phyloP scores from a whole-genome alignment of 768 basidiomycete species.

The Leccinum pellstonianum region DNA sequence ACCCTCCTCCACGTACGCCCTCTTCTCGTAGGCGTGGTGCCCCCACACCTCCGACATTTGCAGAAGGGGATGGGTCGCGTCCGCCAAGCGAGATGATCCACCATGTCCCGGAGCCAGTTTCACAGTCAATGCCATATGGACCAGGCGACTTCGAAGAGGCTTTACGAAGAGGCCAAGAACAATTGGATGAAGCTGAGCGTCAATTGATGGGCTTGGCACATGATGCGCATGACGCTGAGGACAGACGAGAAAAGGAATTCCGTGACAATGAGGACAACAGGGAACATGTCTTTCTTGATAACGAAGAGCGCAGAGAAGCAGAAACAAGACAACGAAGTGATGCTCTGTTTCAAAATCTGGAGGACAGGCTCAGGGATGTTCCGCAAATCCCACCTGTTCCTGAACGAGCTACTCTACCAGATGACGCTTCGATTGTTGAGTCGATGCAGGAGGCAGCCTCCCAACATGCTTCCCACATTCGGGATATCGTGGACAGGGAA shows the following conservation, averaged over 20 bases:
- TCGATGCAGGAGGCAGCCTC: constrained; percentile 52
- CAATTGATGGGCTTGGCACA: constrained; percentile 48
- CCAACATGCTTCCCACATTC: constrained; percentile 55
- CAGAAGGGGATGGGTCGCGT: constrained; percentile 21
- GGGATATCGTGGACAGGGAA: constrained; percentile 56
- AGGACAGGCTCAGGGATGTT: constrained; percentile 27
- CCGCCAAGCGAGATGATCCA: constrained; percentile 28
- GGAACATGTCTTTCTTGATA: constrained; percentile 56
- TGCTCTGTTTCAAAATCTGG: constrained; percentile 24
- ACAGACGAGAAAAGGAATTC: constrained; percentile 63
- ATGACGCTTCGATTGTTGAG: constrained; percentile 35
- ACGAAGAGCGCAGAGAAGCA: constrained; percentile 55
- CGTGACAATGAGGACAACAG: constrained; percentile 63
- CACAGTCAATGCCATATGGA: constrained; percentile 15
- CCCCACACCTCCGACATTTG: constrained; percentile 9
- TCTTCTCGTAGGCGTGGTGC: constrained; percentile 21
- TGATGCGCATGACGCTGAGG: constrained; percentile 58
- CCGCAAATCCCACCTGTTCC: constrained; percentile 25
- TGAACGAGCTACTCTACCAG: constrained; percentile 18
- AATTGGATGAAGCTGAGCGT: constrained; percentile 54
- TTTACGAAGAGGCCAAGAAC: constrained; percentile 46
- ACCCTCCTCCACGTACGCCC: constrained; percentile 11
- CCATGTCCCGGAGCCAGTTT: constrained; percentile 25
- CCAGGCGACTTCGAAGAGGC: constrained; percentile 44
- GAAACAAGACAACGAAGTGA: constrained; percentile 46